Base-by-base conservation (phyloP, 1,284 basidiomycete species). In the Sanguinoderma infundibulare region DNA sequence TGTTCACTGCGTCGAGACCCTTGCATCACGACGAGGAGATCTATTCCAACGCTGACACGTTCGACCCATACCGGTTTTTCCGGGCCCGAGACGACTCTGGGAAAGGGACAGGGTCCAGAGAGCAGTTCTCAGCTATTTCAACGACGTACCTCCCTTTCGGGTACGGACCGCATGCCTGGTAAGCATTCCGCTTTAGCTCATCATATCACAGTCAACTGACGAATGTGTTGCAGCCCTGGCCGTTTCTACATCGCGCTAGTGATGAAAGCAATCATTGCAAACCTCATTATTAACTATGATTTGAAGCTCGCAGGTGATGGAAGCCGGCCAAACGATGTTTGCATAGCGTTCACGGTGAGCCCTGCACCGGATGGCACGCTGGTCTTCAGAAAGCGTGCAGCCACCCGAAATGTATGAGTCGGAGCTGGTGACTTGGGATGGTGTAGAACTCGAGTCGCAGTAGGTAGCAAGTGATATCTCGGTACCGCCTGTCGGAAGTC, bases 31-130 rank as follows among this genome's bases (percentile, higher is more conserved):
- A 83, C 64, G 71, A 77, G 24, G 66, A 73, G 14, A 63, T 76
- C 34, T 83, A 83, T 63, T 65, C 71, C 12, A 68, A 81, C 51
- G 73, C 80, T 3, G 57, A 72, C 17, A 69, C 63, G 3, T 84
- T 82, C 65, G 65, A 82, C 58, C 72, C 80, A 0, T 82, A 81
- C 64, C 77, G 82, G 14, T 85, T 83, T 68, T 72, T 78, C 9
- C 76, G 79, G 26, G 63, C 78, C 58, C 72, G 77, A 47, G 70
- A 73, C n/a, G 61, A 67, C 56, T 8, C 56, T 52, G 44, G 53
- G 22, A 70, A 64, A 51, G n/a, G n/a, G n/a, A n/a, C n/a, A n/a
- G n/a, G n/a, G n/a, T n/a, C n/a, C n/a, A n/a, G n/a, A n/a, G 65
- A 72, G 46, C 70, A 70, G 51, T 70, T 76, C 58, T 74, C 76